Base-by-base conservation (phyloP, 768 basidiomycete genomes). In the Cystobasidium onofrii region DNA sequence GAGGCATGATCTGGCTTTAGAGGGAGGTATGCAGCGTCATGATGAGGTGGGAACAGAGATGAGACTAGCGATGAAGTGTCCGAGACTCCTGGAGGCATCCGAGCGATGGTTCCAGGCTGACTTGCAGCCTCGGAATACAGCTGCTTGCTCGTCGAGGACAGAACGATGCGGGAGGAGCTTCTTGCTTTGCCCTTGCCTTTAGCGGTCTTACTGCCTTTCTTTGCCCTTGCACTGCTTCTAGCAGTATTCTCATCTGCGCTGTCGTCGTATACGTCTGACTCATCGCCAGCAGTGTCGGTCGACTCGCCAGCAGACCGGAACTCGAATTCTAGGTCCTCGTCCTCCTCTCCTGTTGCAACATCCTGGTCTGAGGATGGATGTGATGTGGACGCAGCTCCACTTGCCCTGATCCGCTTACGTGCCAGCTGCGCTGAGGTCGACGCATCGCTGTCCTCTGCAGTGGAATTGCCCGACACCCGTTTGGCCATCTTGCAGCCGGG, bases 1-100 rank as follows among this genome's bases (percentile, higher is more conserved):
- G 91, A 89, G 36, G 87, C 84, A 80, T 99, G 96, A 82, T 99
- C 96, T 1, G 86, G 83, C 81, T 97, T 96, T 69, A 99, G 83
- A 77, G 89, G 87, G 50, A 96, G 84, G 85, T 71, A 71, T 9
- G 69, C 69, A 27, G 69, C 69, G 39, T 71, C 69, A 36, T 80
- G 82, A 85, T 86, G 87, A 87, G 72, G 67, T 70, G 70, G 54
- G 63, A 75, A 71, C 31, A 72, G 75, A 52, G 78, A 77, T 71
- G 66, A 76, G 52, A 75, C 62, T 20, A 73, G 29, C 18, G 64
- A 66, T 2, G 64, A 36, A 20, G 54, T 50, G 65, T 74, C 63
- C 31, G 71, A 73, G 25, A 41, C 43, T 64, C 54, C 15, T 27
- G 65, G 69, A 6, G 52, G 52, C 54, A 66, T 33, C 15, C 75